Percentiles rank a stretch among this genome's conserved stretches.
Conservation (phyloP, 208 protist species). For the Crithidia fasciculata region DNA sequence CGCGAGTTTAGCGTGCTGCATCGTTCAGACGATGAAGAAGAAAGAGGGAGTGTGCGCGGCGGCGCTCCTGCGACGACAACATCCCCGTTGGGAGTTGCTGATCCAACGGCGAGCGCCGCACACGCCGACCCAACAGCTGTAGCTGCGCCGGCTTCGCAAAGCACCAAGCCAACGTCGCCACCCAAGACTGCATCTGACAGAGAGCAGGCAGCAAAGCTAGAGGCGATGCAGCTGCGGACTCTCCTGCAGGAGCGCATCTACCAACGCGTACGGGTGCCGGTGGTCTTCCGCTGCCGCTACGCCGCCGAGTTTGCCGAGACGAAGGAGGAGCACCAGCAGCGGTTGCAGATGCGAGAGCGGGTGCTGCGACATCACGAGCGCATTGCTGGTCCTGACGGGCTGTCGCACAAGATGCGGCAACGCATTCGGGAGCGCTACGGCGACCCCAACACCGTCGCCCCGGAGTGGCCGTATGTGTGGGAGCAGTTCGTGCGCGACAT, state of each 20-base stretch:
- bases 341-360: slow-evolving; percentile 22
- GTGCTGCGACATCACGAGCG: slow-evolving; percentile 18
- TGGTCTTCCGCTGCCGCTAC: slow-evolving; percentile 45
- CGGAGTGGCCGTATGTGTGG: slow-evolving; percentile 61
- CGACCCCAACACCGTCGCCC: slow-evolving; percentile 29
- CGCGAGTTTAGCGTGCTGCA: neutral
- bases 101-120: neutral
- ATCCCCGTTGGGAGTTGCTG: neutral
- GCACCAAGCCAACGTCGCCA: neutral
- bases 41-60: too few relatives aligned
- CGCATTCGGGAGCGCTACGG: slow-evolving; percentile 22
- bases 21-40: neutral
- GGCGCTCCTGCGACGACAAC: neutral
- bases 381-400: slow-evolving; percentile 5
- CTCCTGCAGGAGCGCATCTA: slow-evolving; percentile 34
- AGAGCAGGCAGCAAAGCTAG: slow-evolving; percentile 11
- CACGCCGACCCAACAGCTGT: neutral
- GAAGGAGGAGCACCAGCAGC: slow-evolving; percentile 21
- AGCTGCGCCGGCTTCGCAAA: neutral
- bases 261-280: slow-evolving; percentile 25
- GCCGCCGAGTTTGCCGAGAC: slow-evolving; percentile 29
- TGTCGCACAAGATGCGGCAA: slow-evolving; percentile 14
- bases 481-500: slow-evolving; percentile 66
- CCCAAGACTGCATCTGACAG: neutral
- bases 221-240: slow-evolving; percentile 32